Percentiles rank a stretch among this genome's conserved stretches.
Evolutionary conservation across 805 yeast species (phyloP).

Genomic region (Torulaspora microellipsoides): DNA sequence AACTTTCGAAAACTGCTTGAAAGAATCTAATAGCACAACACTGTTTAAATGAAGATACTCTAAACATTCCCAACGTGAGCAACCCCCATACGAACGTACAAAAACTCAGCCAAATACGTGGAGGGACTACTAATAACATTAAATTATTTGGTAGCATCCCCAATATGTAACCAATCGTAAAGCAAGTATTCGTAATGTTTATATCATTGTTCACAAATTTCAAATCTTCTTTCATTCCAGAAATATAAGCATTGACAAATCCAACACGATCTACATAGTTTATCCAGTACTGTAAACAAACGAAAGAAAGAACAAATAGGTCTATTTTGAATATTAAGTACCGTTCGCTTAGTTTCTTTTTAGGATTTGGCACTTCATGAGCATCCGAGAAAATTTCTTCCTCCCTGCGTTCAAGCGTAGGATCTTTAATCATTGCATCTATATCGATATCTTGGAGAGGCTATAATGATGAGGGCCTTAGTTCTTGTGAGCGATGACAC

Average conservation of each 20-base stretch:
- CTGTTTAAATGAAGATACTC: constrained; percentile 43
- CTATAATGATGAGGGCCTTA: too few species aligned
- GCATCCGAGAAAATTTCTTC: not conserved
- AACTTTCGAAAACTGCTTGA: constrained; percentile 56
- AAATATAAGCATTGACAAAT: constrained; percentile 56
- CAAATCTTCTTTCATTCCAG: constrained; percentile 60
- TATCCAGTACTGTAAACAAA: constrained; percentile 36
- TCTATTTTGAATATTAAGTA: constrained; percentile 30
- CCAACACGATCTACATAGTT: constrained; percentile 59
- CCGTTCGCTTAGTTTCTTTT: constrained; percentile 10
- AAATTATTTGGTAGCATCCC: constrained; percentile 61
- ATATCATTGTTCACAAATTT: constrained; percentile 45
- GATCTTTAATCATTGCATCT: not conserved
- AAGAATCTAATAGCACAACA: constrained; percentile 56
- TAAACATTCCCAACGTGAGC: constrained; percentile 48
- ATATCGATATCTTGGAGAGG: not conserved
- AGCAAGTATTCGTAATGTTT: constrained; percentile 50
- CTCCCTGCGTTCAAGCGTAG: too few species aligned
- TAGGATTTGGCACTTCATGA: not conserved
- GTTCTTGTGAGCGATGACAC: too few species aligned
- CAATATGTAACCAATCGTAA: constrained; percentile 56
- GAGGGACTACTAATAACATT: constrained; percentile 47
- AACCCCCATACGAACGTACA: constrained; percentile 56
- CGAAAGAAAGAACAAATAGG: constrained; percentile 32
- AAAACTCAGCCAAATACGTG: constrained; percentile 52